Base-by-base conservation (phyloP, 768 basidiomycete species). In the Leccinum fibrillosum region DNA sequence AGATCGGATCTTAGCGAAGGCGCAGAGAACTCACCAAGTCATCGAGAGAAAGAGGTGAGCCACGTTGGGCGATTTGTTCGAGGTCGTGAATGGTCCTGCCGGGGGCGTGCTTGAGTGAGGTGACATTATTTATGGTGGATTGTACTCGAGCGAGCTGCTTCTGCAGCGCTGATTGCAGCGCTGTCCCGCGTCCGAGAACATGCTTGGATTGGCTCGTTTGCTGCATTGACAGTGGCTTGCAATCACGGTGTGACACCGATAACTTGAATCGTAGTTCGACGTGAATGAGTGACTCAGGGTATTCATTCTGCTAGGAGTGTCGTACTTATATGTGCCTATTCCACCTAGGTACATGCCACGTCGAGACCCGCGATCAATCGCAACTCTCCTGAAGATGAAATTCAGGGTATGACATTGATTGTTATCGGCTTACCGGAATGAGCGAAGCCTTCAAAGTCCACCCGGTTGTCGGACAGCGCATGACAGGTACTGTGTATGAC, bases 21-120 rank as follows among this genome's bases (percentile, higher is more conserved):
- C n/a, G 30, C 7, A 34, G 52, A 11, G 39, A 47, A 21, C 74
- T 42, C 42, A 75, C 74, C 49, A 76, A 57, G 37, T 75, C 74
- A 4, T 50, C 35, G 6, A 55, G 11, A 47, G 61, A 56, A 39
- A 75, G 58, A 17, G 66, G 66, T 10, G 64, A 51, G 9, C 75
- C 75, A 32, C 66, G 70, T 28, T 25, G 55, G 53, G 60, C 54
- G 4, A 76, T 55, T n/a, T 75, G 65, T 32, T 69, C 56, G 5
- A 79, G 17, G 48, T 74, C 70, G 5, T 56, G 55, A 8, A 76
- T 9, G 23, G 10, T 49, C 50, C 55, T 65, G 3, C 67, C 63
- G 35, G 59, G 25, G 15, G 62, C 4, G 23, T 48, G 52, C 1
- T 49, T 21, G 50, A n/a, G 34, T 12, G 52, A 48, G 35, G 49